Percentiles rank a stretch among this genome's conserved stretches.
Evolutionary conservation across 2,329 filamentous ascomycete genomes (phyloP).

Genomic region (Raffaelea deltoideospora): DNA sequence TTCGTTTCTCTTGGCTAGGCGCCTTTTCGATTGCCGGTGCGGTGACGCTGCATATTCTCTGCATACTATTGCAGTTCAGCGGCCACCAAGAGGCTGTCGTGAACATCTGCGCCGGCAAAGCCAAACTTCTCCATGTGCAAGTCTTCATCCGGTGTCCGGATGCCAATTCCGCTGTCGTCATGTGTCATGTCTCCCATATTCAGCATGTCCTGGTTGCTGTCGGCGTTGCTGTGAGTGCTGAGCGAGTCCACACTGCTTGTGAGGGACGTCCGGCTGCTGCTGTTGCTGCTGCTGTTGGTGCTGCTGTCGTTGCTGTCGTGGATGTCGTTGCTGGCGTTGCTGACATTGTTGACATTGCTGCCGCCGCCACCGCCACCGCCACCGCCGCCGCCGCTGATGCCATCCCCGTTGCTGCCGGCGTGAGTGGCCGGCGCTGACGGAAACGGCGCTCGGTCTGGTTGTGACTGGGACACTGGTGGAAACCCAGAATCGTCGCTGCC

Average conservation of each 20-base stretch:
- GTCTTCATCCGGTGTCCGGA: constrained; percentile 52
- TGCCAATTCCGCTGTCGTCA: constrained; percentile 64
- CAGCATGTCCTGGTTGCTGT: constrained; percentile 26
- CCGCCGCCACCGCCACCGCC: no score
- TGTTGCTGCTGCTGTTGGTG: background rate
- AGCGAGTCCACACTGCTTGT: no score
- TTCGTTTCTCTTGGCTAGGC: no score
- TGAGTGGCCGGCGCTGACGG: constrained; percentile 24
- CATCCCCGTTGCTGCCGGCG: no score
- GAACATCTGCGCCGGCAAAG: constrained; percentile 12
- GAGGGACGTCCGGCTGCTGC: no score
- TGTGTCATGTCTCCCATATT: constrained; percentile 32
- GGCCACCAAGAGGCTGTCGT: constrained; percentile 15
- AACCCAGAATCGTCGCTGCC: constrained; percentile 28
- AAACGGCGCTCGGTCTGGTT: constrained; percentile 35
- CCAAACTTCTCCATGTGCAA: constrained; percentile 45
- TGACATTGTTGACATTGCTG: no score
- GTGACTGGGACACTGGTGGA: constrained; percentile 28
- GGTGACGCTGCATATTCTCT: no score
- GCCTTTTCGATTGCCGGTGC: no score
- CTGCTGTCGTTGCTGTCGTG: constrained; percentile 9
- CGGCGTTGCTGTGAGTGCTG: no score
- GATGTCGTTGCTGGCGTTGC: constrained; percentile 1
- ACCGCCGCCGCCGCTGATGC: no score
- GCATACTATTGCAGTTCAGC: constrained; percentile 12